Evolutionary conservation across 2,329 filamentous ascomycete species (phyloP).

Genomic region (Ambrosiella beaveri): DNA sequence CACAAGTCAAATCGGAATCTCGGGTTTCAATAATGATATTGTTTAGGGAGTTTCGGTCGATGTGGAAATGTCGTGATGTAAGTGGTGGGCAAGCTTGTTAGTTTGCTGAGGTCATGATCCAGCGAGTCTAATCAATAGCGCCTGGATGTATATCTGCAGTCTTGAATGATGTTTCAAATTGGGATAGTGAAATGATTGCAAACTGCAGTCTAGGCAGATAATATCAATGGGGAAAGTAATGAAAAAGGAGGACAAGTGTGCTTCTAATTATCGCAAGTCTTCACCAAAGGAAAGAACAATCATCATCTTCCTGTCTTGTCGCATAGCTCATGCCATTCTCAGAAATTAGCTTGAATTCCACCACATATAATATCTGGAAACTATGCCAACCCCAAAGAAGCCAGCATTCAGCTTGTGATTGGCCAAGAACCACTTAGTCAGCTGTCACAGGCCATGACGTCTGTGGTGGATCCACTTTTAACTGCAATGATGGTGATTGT

Average conservation of each 20-base stretch:
- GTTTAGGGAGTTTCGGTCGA: background rate
- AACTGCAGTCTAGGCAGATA: background rate
- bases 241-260: background rate
- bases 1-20: background rate
- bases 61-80: too few species aligned
- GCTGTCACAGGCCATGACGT: background rate
- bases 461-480: background rate
- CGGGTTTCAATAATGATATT: background rate
- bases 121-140: background rate
- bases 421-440: slow-evolving; percentile 3
- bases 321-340: background rate
- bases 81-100: too few species aligned
- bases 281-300: background rate
- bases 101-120: background rate
- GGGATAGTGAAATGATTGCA: too few species aligned
- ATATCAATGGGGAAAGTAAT: background rate
- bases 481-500: background rate
- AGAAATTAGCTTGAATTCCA: too few species aligned
- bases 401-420: slow-evolving; percentile 2
- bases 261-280: too few species aligned
- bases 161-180: too few species aligned
- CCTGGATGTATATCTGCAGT: too few species aligned
- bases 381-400: background rate
- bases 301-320: background rate
- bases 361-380: too few species aligned